Percentiles rank a stretch among this genome's conserved stretches.
Evolutionary conservation across 129 eudicot genomes (phyloP).

Genomic region (Centaurea solstitialis): DNA sequence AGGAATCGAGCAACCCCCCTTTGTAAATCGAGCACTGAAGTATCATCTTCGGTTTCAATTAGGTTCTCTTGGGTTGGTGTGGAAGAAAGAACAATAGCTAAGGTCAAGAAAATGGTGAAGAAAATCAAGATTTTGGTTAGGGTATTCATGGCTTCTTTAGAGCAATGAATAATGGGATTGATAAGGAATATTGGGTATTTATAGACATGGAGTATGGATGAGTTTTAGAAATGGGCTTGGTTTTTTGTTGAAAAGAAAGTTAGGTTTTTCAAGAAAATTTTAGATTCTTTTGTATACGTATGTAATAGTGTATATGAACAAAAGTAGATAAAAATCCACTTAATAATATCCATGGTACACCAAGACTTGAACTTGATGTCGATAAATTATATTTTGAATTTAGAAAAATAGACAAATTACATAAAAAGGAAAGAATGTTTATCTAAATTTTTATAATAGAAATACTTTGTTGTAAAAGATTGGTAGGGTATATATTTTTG

Average conservation of each 20-base stretch:
- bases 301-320: neutral
- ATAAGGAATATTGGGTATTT: neutral
- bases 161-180: neutral
- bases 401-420: no score
- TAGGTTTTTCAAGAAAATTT: neutral
- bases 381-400: no score
- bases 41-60: neutral
- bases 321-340: no score
- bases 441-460: no score
- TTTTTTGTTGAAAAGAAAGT: constrained; percentile 1
- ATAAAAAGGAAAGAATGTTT: no score
- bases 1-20: constrained; percentile 15
- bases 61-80: constrained; percentile 3
- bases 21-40: neutral
- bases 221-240: constrained; percentile 9
- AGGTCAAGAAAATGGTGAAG: constrained; percentile 19
- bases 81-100: constrained; percentile 21
- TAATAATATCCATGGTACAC: no score
- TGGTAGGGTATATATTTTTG: no score
- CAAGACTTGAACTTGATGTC: no score
- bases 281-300: neutral
- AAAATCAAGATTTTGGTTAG: constrained; percentile 15
- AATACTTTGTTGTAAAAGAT: no score
- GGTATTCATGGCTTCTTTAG: constrained; percentile 28
- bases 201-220: constrained; percentile 20